Percentiles rank a stretch among this genome's conserved stretches.
These are phyloP conservation scores for Astrothelium subdiscretum DNA, from an alignment of 495 filamentous ascomycete species.

Conservation along the genomic window DNA sequence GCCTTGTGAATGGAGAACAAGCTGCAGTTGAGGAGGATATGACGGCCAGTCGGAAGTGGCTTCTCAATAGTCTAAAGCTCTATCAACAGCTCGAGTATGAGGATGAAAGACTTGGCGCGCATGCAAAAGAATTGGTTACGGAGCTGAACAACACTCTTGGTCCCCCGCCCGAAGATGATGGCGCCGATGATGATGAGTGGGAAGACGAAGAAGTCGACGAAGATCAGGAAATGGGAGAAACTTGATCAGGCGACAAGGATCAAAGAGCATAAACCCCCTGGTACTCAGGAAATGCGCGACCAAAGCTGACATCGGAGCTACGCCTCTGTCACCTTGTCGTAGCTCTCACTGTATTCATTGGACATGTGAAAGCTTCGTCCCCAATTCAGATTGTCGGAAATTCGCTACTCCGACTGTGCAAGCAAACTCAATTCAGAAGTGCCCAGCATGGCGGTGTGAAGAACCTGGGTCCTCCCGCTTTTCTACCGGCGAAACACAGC, in stretches of 20 bases:
- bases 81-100: slow-evolving; percentile 56
- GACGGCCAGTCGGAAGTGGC: slow-evolving; percentile 49
- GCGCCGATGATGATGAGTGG: slow-evolving; percentile 39
- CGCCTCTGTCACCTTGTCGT: no score
- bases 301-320: no score
- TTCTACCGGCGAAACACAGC: no score
- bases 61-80: slow-evolving; percentile 47
- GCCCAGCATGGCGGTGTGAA: no score
- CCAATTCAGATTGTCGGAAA: no score
- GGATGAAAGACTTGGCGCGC: slow-evolving; percentile 55
- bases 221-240: slow-evolving; percentile 28
- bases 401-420: no score
- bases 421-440: no score
- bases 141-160: slow-evolving; percentile 45
- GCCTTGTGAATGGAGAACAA: slow-evolving; percentile 24
- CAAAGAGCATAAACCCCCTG: no score
- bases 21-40: slow-evolving; percentile 33
- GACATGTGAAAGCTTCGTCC: no score
- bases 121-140: slow-evolving; percentile 49
- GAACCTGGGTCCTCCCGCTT: no score
- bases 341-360: no score
- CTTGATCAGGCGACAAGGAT: not conserved
- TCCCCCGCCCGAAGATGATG: slow-evolving; percentile 35
- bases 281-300: no score
- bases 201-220: slow-evolving; percentile 32